A percentile compares a stretch with the other conserved stretches of the same genome.
phyloP scores from a whole-genome alignment of 139 green algal species.

The Picochlorum sp. region DNA sequence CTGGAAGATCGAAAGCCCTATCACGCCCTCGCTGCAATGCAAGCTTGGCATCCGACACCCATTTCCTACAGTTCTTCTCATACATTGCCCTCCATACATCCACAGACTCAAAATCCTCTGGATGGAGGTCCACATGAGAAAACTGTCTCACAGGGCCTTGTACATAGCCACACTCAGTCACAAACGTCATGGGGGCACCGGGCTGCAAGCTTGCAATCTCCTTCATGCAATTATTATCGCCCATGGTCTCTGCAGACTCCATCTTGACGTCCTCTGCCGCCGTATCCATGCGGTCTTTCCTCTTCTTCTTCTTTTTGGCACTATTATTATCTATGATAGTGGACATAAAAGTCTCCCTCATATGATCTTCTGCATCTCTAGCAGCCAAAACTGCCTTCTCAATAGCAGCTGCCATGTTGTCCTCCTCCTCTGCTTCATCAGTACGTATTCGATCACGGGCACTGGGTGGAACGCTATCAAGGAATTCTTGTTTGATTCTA shows the following conservation, averaged over 20 bases:
- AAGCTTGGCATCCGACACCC: constrained; percentile 9
- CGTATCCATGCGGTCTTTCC: background rate
- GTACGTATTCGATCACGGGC: too few species aligned
- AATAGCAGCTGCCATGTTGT: constrained; percentile 8
- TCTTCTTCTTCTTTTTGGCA: background rate
- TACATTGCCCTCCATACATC: background rate
- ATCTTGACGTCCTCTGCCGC: too few species aligned
- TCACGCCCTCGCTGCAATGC: constrained; percentile 25
- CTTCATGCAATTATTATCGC: background rate
- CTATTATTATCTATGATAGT: background rate
- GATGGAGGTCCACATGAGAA: constrained; percentile 1
- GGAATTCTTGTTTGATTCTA: background rate
- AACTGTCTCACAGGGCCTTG: constrained; percentile 7
- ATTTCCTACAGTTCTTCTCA: constrained; percentile 1
- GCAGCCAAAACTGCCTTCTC: too few species aligned
- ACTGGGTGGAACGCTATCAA: too few species aligned
- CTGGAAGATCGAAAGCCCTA: constrained; percentile 27
- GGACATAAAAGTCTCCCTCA: background rate
- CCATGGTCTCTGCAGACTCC: too few species aligned
- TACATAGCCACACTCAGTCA: constrained; percentile 5
- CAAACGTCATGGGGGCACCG: constrained; percentile 1
- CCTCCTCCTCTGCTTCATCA: constrained; percentile 5
- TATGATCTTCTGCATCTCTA: too few species aligned
- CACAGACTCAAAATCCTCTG: constrained; percentile 11
- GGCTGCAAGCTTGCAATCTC: background rate